Conservation (phyloP, 305 asterid genomes). For the Fraxinus nigra region DNA sequence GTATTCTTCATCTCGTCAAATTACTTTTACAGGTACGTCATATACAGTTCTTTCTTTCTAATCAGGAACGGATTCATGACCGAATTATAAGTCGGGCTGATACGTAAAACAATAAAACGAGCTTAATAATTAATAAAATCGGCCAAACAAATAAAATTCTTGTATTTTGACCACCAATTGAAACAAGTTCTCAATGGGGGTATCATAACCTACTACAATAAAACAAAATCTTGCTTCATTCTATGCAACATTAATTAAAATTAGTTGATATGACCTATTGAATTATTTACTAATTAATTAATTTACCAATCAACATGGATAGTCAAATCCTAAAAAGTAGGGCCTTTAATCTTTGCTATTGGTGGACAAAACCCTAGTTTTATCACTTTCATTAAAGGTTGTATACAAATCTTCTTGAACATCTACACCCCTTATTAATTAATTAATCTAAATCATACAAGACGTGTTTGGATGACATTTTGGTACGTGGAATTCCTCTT, state of each 20-base stretch:
- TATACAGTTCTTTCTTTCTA: too few relatives aligned
- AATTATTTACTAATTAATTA: not conserved
- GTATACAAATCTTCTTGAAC: not conserved
- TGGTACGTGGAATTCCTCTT: not conserved
- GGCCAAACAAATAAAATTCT: not conserved
- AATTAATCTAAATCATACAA: not conserved
- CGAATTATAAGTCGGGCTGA: too few relatives aligned
- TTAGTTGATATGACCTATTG: not conserved
- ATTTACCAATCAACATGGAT: not conserved
- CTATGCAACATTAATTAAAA: not conserved
- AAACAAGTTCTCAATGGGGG: not conserved
- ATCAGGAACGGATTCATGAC: too few relatives aligned
- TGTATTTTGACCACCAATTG: not conserved
- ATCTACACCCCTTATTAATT: not conserved
- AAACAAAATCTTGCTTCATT: not conserved
- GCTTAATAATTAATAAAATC: not conserved
- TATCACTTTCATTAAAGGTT: not conserved
- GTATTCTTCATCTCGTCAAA: not conserved
- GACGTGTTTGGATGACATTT: constrained; percentile 1
- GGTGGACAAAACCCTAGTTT: not conserved
- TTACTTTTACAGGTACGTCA: not conserved
- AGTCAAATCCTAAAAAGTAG: constrained; percentile 4
- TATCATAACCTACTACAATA: not conserved
- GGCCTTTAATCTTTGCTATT: not conserved
- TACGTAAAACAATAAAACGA: not conserved